Conservation (phyloP, 176 grass and related monocot genomes). For the Avena atlantica region DNA sequence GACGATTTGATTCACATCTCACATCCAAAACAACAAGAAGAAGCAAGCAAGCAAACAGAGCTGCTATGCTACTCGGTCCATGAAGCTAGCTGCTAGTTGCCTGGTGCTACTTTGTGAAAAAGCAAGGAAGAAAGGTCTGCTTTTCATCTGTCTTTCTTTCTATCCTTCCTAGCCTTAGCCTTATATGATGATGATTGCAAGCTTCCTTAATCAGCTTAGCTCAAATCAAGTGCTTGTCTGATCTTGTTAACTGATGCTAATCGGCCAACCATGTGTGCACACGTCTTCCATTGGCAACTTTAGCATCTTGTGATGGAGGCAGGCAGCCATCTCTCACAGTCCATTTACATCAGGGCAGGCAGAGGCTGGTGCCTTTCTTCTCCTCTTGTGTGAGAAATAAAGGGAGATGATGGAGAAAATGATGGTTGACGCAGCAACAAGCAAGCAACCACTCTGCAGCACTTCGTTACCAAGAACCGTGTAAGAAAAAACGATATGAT, state of each 20-base stretch:
- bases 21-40: neutral
- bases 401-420: neutral
- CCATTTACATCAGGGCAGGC: neutral
- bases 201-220: neutral
- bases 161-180: neutral
- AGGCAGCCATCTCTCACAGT: neutral
- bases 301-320: neutral
- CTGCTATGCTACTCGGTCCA: neutral
- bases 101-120: neutral
- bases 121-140: neutral
- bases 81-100: neutral
- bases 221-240: neutral
- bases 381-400: neutral
- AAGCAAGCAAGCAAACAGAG: neutral
- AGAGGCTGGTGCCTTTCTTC: neutral
- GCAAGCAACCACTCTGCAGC: slow-evolving; percentile 2
- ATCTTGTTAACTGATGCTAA: neutral
- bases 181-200: neutral
- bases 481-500: neutral
- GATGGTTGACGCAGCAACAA: neutral
- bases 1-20: neutral
- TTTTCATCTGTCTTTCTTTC: neutral
- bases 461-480: neutral
- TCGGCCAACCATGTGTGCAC: neutral
- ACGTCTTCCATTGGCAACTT: neutral